Evolutionary conservation across 192 early-diverging fungal genomes (phyloP).

Genomic region (Phycomyces nitens): DNA sequence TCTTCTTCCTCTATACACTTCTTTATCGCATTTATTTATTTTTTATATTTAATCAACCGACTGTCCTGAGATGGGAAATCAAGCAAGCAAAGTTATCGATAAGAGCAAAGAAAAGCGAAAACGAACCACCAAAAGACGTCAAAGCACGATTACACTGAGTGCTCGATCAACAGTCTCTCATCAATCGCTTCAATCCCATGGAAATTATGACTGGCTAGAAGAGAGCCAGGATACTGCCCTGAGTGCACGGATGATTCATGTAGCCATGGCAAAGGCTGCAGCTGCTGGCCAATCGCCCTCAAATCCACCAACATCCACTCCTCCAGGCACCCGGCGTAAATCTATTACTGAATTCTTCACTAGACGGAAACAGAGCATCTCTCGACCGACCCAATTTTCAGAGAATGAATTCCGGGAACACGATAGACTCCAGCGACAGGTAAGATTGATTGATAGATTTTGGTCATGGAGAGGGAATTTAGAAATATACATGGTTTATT

Average conservation of each 20-base stretch:
- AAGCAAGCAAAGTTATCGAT: slow-evolving; percentile 28
- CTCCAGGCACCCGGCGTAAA: slow-evolving; percentile 14
- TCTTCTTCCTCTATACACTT: not conserved
- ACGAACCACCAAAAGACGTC: slow-evolving; percentile 7
- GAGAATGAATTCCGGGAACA: slow-evolving; percentile 24
- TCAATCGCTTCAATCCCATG: slow-evolving; percentile 13
- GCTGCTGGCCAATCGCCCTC: not conserved
- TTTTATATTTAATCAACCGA: too few species aligned
- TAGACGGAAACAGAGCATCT: slow-evolving; percentile 23
- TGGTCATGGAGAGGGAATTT: too few species aligned
- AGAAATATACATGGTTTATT: too few species aligned
- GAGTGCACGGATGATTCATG: not conserved
- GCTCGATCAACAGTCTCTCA: slow-evolving; percentile 5
- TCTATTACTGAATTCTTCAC: slow-evolving; percentile 33
- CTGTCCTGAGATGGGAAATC: slow-evolving; percentile 28
- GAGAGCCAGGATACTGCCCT: not conserved
- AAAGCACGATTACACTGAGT: slow-evolving; percentile 9
- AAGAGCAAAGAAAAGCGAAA: slow-evolving; percentile 23
- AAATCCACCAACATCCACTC: not conserved
- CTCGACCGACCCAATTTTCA: slow-evolving; percentile 12
- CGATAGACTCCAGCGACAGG: slow-evolving; percentile 30
- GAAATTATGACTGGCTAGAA: slow-evolving; percentile 32
- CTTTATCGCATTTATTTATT: not conserved
- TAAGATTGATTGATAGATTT: too few species aligned
- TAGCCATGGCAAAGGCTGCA: slow-evolving; percentile 5